Base-by-base conservation (phyloP, 805 yeast species). In the Nakazawaea laoshanensis region DNA sequence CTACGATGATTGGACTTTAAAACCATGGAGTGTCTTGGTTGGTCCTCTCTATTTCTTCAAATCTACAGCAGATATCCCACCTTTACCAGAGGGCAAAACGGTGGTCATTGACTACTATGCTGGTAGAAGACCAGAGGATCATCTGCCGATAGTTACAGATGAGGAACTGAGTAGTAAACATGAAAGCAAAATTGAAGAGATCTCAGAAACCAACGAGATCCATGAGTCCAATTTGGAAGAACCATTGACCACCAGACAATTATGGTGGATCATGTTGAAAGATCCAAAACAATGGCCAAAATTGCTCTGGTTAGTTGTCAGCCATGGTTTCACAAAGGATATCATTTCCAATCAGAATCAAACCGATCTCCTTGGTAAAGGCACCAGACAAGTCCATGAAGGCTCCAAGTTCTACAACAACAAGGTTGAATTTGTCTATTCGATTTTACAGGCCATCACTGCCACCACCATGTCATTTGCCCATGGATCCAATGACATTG, bases 391-490 rank as follows among this genome's bases (percentile, higher is more conserved):
- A 17, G 61, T 77, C 67, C 83, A 77, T 52, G 42, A 60, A 21
- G 60, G 61, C 37, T 74, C 86, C 39, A 76, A 74, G 53, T 73
- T 66, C 46, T 80, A 80, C 55, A 83, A 78, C 50, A 75, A 73
- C 67, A 74, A 75, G 53, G 60, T 76, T 37, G 89, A 80, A 57
- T 76, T 67, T 52, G 54, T 80, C 42, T 80, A 70, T 52, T 72
- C 88, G 3, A 59, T 78, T 41, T 59, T 78, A 35, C 89, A 80
- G 56, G 77, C 74, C 33, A 55, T 79, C 41, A 79, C 88, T 26
- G 88, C 89, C 11, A 69, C 76, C 44, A 79, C 86, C 32, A 78
- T 79, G 79, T 79, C 88, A 2, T 78, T 81, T 53, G 84, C 88
- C 5, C 89, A 80, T 49, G 89, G 89, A 36, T 77, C 89, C 24